phyloP scores from a whole-genome alignment of 768 basidiomycete species.

The Imleria badia region DNA sequence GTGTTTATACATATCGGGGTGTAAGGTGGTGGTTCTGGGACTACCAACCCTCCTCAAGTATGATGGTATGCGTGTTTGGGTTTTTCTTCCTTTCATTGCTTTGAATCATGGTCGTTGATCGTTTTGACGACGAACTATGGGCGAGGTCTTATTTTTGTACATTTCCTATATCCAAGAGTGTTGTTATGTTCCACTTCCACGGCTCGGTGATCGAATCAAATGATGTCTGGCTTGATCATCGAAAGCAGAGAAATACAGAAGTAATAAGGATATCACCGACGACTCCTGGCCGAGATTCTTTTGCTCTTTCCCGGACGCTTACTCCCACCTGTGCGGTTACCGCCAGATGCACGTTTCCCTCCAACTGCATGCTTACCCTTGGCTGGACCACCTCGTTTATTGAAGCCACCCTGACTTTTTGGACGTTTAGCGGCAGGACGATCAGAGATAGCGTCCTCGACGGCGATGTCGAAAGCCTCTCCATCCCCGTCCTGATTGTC shows the following conservation, averaged over 20 bases:
- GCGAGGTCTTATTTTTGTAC: not conserved
- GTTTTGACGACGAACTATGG: not conserved
- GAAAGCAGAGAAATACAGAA: conserved; percentile 5
- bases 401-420: conserved; percentile 26
- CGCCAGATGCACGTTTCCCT: conserved; percentile 5
- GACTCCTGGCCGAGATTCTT: conserved; percentile 44
- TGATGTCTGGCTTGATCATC: not conserved
- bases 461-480: conserved; percentile 80
- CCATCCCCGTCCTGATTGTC: conserved; percentile 57
- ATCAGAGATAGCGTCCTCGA: conserved; percentile 85
- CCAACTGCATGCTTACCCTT: conserved; percentile 43
- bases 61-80: not conserved
- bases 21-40: not conserved
- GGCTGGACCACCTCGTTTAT: conserved; percentile 34
- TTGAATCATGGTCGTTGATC: no score
- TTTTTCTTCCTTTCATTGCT: not conserved
- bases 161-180: not conserved
- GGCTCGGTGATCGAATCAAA: not conserved
- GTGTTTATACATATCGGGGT: conserved; percentile 25
- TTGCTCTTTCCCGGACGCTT: conserved; percentile 63
- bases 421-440: conserved; percentile 62
- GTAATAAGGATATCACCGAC: conserved; percentile 20
- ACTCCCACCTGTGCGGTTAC: conserved; percentile 33
- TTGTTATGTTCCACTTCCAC: not conserved
- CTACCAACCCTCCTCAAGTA: no score